Conservation (phyloP, 1,284 basidiomycete species). For the Austroboletus niveus region DNA sequence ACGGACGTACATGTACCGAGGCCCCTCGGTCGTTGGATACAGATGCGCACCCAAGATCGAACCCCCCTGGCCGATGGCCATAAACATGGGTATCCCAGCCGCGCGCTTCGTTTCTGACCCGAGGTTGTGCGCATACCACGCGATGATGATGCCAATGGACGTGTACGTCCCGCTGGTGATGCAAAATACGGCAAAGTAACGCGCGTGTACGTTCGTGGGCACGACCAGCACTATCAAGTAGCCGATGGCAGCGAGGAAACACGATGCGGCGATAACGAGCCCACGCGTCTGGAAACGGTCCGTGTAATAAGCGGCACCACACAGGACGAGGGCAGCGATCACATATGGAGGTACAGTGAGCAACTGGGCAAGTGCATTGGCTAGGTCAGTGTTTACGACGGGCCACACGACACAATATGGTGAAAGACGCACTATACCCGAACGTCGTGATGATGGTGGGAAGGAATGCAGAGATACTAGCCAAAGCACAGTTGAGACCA, state of each 20-base stretch:
- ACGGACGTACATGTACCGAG: conserved; percentile 57
- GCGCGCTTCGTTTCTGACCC: conserved; percentile 78
- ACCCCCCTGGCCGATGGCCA: conserved; percentile 76
- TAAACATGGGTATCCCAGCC: conserved; percentile 73
- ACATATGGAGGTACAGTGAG: conserved; percentile 83
- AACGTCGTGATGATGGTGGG: conserved; percentile 80
- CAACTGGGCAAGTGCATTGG: conserved; percentile 57
- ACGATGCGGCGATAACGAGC: conserved; percentile 50
- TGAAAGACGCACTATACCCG: conserved; percentile 47
- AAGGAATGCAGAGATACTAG: conserved; percentile 79
- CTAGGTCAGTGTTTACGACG: conserved; percentile 26
- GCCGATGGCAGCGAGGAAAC: conserved; percentile 49
- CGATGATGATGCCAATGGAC: conserved; percentile 64
- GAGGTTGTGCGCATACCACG: conserved; percentile 78
- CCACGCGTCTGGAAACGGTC: conserved; percentile 77
- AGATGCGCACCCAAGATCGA: conserved; percentile 70
- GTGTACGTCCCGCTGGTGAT: conserved; percentile 73
- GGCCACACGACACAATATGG: not conserved
- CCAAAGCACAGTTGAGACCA: conserved; percentile 75
- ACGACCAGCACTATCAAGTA: conserved; percentile 38
- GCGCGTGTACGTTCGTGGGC: conserved; percentile 47
- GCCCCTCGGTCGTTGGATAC: conserved; percentile 61
- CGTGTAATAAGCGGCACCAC: conserved; percentile 61
- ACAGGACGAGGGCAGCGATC: conserved; percentile 68
- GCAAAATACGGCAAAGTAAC: conserved; percentile 75